These are phyloP conservation scores for Cicer arietinum DNA, from an alignment of 306 rosid genomes.

Conservation along the genomic window DNA sequence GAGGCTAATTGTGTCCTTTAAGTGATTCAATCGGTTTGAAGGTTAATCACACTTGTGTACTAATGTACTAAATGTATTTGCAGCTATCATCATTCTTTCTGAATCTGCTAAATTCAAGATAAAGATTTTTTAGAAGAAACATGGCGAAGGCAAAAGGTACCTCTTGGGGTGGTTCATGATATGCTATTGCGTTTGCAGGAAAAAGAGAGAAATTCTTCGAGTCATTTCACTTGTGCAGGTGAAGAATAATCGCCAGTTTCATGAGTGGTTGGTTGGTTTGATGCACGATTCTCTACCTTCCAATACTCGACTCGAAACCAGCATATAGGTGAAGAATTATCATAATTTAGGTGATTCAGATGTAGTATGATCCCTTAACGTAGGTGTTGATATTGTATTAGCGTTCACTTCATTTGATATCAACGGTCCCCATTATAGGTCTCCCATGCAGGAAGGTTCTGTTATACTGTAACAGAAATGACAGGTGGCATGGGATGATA, in stretches of 20 bases:
- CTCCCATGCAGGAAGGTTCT: background rate
- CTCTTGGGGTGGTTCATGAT: background rate
- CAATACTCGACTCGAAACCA: too few species aligned
- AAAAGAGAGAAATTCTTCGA: background rate
- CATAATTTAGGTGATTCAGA: background rate
- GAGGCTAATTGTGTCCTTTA: background rate
- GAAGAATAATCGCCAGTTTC: background rate
- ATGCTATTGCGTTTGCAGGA: background rate
- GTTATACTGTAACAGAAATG: background rate
- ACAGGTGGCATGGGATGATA: background rate
- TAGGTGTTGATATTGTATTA: slow-evolving; percentile 2
- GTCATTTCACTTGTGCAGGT: background rate
- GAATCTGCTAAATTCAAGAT: slow-evolving; percentile 2
- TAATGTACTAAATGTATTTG: slow-evolving; percentile 2
- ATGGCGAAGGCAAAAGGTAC: background rate
- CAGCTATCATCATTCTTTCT: slow-evolving; percentile 5
- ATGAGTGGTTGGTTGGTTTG: too few species aligned
- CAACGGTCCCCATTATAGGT: too few species aligned
- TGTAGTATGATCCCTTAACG: background rate
- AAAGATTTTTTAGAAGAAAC: background rate
- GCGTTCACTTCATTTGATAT: too few species aligned
- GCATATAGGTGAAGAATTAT: background rate
- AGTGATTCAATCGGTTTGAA: background rate
- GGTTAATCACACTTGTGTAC: slow-evolving; percentile 11
- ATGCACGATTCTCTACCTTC: too few species aligned